Base-by-base conservation (phyloP, 2,329 filamentous ascomycete genomes). In the Aspergillus sojae region DNA sequence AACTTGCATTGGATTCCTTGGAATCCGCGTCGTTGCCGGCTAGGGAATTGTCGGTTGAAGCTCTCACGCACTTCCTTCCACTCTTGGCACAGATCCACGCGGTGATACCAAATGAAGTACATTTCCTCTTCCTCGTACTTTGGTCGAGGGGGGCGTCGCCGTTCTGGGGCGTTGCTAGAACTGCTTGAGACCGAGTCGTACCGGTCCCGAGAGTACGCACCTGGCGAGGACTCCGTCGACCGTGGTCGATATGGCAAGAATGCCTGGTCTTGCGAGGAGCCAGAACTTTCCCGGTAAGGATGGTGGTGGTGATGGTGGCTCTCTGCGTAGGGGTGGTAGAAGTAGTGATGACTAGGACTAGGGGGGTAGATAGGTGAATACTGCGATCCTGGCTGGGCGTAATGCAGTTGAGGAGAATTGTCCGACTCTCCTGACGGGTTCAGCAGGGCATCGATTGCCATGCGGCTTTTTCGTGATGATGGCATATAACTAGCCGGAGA, bases 91-190 rank as follows among this genome's bases (percentile, higher is more conserved):
- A 82, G 74, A 66, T 83, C 81, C 30, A 80, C 79, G 9, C 80
- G 79, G 69, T 82, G 79, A 67, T 83, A 83, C 81, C 81, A 83
- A 64, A 83, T 82, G 63, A 83, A 83, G 68, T 79, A 80, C 74
- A 78, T 78, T 64, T 83, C 79, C 70, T 83, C 81, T 58, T 79
- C 75, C 52, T 77, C 77, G 70, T 83, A 83, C 70, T 80, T 81
- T 30, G 79, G 80, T 5, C 80, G 75, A n/a, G 79, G 78, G 6
- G 77, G 72, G 4, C 80, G 77, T 10, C 79, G 78, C 19, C 76
- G 75, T 58, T 79, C 78, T 7, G 70, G 65, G 11, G 72, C 68
- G 59, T 72, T 72, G 43, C 75, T 77, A 23, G 78, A 78, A 59
- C 71, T 75, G 68, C 77, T 80, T 14, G 78, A 79, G 55, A 79